Base-by-base conservation (phyloP, 208 protist genomes). In the Wallacemonas sp. region DNA sequence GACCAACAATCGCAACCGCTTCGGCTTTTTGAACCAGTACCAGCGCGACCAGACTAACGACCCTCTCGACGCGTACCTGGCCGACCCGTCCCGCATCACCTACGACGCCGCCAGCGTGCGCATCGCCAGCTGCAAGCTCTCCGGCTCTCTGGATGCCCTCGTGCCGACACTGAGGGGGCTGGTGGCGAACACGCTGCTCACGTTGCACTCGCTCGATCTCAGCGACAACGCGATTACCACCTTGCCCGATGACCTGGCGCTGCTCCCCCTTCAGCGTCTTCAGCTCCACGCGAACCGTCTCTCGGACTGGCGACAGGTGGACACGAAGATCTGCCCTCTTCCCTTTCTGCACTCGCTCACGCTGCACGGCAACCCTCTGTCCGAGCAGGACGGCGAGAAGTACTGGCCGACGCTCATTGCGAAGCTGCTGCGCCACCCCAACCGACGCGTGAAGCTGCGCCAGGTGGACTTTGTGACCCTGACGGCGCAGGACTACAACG, bases 341-440 rank as follows among this genome's bases (percentile, higher is more conserved):
- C 87, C 85, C 5, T 81, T 81, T 42, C 67, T 93, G 12, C 23
- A 74, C 7, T 50, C 74, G 0, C 45, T 96, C 31, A 91, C 90
- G 16, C 68, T 96, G 57, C 81, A 96, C 74, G 90, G 90, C 11
- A 96, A 93, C 73, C 90, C 90, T 7, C 82, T 96, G 46, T 77
- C 84, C 10, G 79, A 92, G 73, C 48, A 84, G 7, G 74, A 81
- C 54, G 72, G 75, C 5, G 59, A 62, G 23, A 31, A 74, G 18
- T 95, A 95, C 76, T 89, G 86, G 87, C 78, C 67, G 44, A 52
- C 39, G 31, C 57, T 82, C 42, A 73, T 95, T 11, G 38, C 76
- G 25, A 63, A 78, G 59, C 61, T 95, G 46, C 32, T 95, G 44
- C 14, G 77, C 32, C 64, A 81, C 63, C 87, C 84, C 2, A 61